Evolutionary conservation across 768 basidiomycete species (phyloP).

Genomic region (Hemileccinum impolitum): DNA sequence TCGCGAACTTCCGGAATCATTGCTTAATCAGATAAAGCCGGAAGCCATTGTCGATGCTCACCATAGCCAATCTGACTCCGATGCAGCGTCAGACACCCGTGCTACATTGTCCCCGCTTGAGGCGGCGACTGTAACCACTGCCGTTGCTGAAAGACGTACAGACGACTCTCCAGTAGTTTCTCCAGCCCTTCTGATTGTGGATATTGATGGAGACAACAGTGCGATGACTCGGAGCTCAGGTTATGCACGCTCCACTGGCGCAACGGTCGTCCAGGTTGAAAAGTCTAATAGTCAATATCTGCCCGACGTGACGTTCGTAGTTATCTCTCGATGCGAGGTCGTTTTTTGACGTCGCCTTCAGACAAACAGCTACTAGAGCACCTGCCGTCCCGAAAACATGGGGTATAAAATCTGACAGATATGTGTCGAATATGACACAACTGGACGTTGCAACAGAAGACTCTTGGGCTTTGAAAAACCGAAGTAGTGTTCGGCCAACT

Average conservation of each 20-base stretch:
- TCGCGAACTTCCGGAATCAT: neutral
- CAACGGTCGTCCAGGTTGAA: neutral
- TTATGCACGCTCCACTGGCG: neutral
- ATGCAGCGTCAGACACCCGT: neutral
- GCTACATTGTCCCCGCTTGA: neutral
- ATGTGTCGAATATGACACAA: neutral
- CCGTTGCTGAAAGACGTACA: neutral
- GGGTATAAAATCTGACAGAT: neutral
- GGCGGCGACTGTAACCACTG: neutral
- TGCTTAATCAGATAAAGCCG: neutral
- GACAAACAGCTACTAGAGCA: neutral
- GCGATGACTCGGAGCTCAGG: neutral
- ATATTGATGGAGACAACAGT: neutral
- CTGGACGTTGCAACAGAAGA: neutral
- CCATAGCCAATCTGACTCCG: neutral
- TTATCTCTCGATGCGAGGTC: neutral
- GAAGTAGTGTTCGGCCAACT: too few species aligned
- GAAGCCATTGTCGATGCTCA: neutral
- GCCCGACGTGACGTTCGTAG: conserved; percentile 6
- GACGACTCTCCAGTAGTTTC: neutral
- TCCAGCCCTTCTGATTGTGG: neutral
- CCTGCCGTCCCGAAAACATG: neutral
- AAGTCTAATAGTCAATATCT: neutral
- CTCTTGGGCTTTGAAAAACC: neutral
- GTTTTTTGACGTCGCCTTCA: conserved; percentile 4